Evolutionary conservation across 192 early-diverging fungal genomes (phyloP).

Genomic region (Coemansia sp.): DNA sequence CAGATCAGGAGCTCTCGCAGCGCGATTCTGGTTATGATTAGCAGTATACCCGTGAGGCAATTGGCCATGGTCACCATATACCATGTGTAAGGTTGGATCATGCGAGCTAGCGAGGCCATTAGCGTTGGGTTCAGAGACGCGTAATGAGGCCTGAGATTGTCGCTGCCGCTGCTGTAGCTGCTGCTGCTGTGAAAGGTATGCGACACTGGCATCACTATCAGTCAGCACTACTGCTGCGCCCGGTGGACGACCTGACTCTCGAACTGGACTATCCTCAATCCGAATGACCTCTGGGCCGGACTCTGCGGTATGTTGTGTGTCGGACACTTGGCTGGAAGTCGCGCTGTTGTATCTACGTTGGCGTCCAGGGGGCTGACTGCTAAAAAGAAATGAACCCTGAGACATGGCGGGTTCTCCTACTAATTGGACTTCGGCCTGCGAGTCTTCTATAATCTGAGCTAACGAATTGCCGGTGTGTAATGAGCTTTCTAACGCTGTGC

Average conservation of each 20-base stretch:
- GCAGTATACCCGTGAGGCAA: not conserved
- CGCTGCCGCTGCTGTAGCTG: too few relatives aligned
- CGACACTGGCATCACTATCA: not conserved
- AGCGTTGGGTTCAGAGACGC: not conserved
- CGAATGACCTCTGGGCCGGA: not conserved
- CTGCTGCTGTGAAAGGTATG: not conserved
- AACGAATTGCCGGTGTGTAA: not conserved
- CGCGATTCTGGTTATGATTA: not conserved
- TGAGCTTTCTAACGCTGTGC: not conserved
- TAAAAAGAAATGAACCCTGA: constrained; percentile 7
- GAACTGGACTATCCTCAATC: constrained; percentile 4
- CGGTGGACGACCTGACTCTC: not conserved
- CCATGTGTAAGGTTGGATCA: not conserved
- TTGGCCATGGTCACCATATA: not conserved
- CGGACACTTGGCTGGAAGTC: not conserved
- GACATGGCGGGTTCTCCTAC: not conserved
- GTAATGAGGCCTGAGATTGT: not conserved
- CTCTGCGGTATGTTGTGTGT: not conserved
- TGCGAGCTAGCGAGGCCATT: not conserved
- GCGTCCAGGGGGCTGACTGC: constrained; percentile 21
- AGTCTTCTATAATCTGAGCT: not conserved
- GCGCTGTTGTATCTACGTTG: constrained; percentile 15
- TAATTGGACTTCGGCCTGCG: not conserved
- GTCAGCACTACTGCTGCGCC: not conserved
- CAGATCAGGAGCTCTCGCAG: not conserved